A percentile compares a stretch with the other conserved stretches of the same genome.
phyloP scores from a whole-genome alignment of 2,329 filamentous ascomycete genomes.

The Nigrospora sphaerica region DNA sequence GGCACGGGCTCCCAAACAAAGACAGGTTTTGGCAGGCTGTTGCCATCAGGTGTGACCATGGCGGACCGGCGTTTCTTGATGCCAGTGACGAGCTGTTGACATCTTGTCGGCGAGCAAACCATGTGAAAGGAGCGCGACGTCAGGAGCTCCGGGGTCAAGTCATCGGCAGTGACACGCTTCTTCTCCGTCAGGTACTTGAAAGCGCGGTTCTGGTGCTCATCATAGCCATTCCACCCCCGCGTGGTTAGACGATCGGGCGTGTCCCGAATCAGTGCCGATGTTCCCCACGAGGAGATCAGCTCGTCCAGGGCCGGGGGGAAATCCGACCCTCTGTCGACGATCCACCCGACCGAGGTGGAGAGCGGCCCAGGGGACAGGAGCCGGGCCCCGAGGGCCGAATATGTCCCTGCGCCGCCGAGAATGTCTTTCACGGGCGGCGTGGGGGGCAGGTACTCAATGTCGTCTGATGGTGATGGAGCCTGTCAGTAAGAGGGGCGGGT shows the following conservation, averaged over 20 bases:
- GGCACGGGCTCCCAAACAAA: constrained; percentile 97
- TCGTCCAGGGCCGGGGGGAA: constrained; percentile 63
- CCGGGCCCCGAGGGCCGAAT: constrained; percentile 79
- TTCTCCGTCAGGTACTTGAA: constrained; percentile 90
- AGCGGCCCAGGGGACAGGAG: constrained; percentile 67
- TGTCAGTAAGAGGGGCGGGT: constrained; percentile 7
- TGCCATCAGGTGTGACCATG: constrained; percentile 15
- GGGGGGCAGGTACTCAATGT: constrained; percentile 77
- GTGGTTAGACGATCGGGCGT: constrained; percentile 69
- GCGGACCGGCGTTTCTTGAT: constrained; percentile 54
- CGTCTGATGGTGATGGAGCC: constrained; percentile 49
- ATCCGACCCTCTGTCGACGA: constrained; percentile 83
- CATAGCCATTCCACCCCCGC: constrained; percentile 87
- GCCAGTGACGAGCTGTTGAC: constrained; percentile 66
- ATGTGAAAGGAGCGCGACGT: constrained; percentile 76
- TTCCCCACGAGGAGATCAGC: constrained; percentile 68
- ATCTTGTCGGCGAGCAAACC: constrained; percentile 73
- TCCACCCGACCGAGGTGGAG: constrained; percentile 73
- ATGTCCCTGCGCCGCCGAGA: constrained; percentile 84
- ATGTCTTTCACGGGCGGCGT: constrained; percentile 64
- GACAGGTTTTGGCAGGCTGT: constrained; percentile 46
- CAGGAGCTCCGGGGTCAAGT: constrained; percentile 61
- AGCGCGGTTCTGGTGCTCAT: constrained; percentile 59
- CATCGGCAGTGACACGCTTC: constrained; percentile 65
- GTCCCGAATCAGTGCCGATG: constrained; percentile 61